Conservation (phyloP, 805 yeast species). For the Yarrowia yakushimensis region DNA sequence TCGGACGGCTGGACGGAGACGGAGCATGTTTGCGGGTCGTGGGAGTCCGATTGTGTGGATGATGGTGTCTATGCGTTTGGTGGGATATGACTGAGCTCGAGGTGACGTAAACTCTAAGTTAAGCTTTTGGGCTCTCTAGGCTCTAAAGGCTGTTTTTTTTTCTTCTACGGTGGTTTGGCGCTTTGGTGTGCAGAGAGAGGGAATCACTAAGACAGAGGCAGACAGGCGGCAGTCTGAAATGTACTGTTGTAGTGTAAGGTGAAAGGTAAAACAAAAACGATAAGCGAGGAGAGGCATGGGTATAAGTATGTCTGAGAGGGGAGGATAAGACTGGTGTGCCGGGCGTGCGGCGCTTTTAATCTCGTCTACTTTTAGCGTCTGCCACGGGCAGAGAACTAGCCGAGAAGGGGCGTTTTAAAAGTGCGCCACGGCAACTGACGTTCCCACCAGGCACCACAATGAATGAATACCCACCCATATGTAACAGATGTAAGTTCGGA, state of each 20-base stretch:
- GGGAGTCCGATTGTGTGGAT: neutral
- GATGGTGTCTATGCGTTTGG: neutral
- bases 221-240: slow-evolving; percentile 22
- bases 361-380: neutral
- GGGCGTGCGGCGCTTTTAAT: slow-evolving; percentile 15
- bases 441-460: neutral
- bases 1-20: slow-evolving; percentile 22
- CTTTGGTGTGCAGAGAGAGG: neutral
- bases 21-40: slow-evolving; percentile 12
- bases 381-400: neutral
- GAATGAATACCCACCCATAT: neutral
- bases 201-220: neutral
- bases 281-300: slow-evolving; percentile 12
- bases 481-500: neutral
- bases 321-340: neutral
- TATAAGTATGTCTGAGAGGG: neutral
- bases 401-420: neutral
- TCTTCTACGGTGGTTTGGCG: neutral
- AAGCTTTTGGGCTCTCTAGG: slow-evolving; percentile 7
- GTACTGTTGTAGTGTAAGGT: neutral
- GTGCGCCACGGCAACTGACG: neutral
- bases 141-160: neutral
- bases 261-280: neutral
- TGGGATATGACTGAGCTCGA: slow-evolving; percentile 1
- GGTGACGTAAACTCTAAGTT: slow-evolving; percentile 13